phyloP scores from a whole-genome alignment of 306 rosid genomes.

The Leucaena leucocephala region DNA sequence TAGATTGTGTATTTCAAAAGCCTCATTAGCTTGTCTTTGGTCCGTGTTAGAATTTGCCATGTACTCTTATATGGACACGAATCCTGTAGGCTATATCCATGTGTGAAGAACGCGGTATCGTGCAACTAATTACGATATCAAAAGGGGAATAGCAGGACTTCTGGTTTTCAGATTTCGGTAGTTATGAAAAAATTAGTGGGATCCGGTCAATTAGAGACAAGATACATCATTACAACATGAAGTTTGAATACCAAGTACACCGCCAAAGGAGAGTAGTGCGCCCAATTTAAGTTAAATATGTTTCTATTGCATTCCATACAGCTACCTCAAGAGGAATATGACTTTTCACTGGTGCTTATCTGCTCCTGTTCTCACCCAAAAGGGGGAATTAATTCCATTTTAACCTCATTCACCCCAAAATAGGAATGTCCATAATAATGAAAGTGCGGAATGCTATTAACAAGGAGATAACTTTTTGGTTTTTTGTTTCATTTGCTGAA shows the following conservation, averaged over 20 bases:
- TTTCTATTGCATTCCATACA: conserved; percentile 16
- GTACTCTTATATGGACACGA: not conserved
- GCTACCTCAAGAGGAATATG: conserved; percentile 21
- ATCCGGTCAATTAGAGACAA: conserved; percentile 28
- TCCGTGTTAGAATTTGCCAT: not conserved
- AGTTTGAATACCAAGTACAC: not conserved
- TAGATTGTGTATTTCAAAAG: conserved; percentile 5
- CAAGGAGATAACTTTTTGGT: not conserved
- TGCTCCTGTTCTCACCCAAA: not conserved
- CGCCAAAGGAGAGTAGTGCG: not conserved
- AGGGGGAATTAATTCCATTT: conserved; percentile 21
- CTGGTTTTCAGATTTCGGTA: not conserved
- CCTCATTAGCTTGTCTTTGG: not conserved
- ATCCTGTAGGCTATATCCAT: not conserved
- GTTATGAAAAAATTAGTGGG: conserved; percentile 3
- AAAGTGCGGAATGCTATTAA: conserved; percentile 28
- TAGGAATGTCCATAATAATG: conserved; percentile 17
- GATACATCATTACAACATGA: conserved; percentile 18
- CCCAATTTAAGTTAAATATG: not conserved
- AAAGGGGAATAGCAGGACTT: not conserved
- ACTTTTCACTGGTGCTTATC: not conserved
- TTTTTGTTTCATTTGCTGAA: not conserved
- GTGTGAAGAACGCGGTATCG: not conserved
- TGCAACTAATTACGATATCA: not conserved
- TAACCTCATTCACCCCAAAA: conserved; percentile 8